These are phyloP conservation scores for Omphalea diandra DNA, from an alignment of 441 rosid species.

Conservation along the genomic window DNA sequence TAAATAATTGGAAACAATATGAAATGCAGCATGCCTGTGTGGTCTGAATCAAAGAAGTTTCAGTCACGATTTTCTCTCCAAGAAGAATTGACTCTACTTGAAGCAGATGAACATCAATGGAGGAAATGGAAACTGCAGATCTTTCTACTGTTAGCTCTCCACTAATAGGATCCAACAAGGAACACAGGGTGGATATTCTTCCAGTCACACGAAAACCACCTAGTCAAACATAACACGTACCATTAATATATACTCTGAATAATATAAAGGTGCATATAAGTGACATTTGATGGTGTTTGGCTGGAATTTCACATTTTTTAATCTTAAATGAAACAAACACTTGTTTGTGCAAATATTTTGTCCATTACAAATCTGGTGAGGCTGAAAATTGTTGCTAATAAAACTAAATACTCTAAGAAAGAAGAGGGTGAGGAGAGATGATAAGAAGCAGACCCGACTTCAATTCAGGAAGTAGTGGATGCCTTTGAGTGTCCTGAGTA, in stretches of 20 bases:
- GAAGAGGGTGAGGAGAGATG: not conserved
- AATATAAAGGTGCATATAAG: not conserved
- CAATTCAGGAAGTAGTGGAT: conserved; percentile 77
- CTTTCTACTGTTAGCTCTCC: conserved; percentile 79
- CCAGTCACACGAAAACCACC: conserved; percentile 88
- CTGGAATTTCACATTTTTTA: conserved; percentile 8
- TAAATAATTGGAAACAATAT: conserved; percentile 9
- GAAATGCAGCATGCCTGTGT: conserved; percentile 56
- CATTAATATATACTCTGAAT: conserved; percentile 9
- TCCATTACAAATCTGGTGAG: not conserved
- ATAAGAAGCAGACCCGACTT: conserved; percentile 51
- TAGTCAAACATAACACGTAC: conserved; percentile 32
- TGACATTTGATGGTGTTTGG: not conserved
- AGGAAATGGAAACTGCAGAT: conserved; percentile 65
- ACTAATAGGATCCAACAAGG: conserved; percentile 67
- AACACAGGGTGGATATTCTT: conserved; percentile 64
- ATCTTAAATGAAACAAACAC: not conserved
- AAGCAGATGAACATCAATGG: conserved; percentile 72
- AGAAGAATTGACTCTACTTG: conserved; percentile 69
- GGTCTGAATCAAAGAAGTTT: conserved; percentile 85
- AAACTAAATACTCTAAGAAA: not conserved
- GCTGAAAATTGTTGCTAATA: conserved; percentile 2
- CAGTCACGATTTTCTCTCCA: conserved; percentile 76
- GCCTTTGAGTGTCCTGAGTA: conserved; percentile 87
- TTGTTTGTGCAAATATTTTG: not conserved